Evolutionary conservation across 2,329 filamentous ascomycete species (phyloP), one percentile per base, ranked within the genome.

Genomic region (Podosphaera fusca): DNA sequence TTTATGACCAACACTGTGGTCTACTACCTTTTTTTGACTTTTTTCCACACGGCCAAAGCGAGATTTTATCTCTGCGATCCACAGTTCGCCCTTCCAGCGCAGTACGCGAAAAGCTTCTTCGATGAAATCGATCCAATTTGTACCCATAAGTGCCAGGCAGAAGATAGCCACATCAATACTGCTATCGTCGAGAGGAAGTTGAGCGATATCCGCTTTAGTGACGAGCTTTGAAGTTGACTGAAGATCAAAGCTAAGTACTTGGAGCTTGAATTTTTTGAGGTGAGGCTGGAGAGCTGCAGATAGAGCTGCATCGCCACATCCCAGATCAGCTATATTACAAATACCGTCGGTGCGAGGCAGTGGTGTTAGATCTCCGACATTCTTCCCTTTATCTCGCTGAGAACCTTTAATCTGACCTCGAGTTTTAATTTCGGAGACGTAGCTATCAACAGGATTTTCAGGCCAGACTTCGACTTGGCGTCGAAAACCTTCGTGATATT

Each of bases 121-220:
- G 65, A 98, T 79, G 68, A 98, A 96, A 64, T 87, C 82, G 56
- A 94, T 78, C 90, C 92, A 98, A 72, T 98, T 98, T 57, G 92
- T 98, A 66, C 92, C 92, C 92, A 98, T 98, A 59, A 98, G 79
- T 55, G 90, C 92, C 36, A 98, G 77, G 69, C 92, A 98, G 74
- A 96, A 96, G 63, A 98, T 82, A 54, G 86, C 86, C 4, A 98
- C 76, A 69, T 98, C 88, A 60, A 88, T 81, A 60, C 78, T 81
- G 50, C 80, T 82, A 63, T 89, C 81, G 4, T 74, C 73, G 0
- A 95, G 72, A 0, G 90, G 90, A 1, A 98, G 73, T 59, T 84
- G 78, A 35, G 88, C 84, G 56, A 96, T 92, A 70, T 98, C 92
- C 12, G 92, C 88, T 60, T 83, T 80, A 1, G 86, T 95, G 60